Conservation (phyloP, 805 yeast genomes). For the Hanseniaspora taiwanica region DNA sequence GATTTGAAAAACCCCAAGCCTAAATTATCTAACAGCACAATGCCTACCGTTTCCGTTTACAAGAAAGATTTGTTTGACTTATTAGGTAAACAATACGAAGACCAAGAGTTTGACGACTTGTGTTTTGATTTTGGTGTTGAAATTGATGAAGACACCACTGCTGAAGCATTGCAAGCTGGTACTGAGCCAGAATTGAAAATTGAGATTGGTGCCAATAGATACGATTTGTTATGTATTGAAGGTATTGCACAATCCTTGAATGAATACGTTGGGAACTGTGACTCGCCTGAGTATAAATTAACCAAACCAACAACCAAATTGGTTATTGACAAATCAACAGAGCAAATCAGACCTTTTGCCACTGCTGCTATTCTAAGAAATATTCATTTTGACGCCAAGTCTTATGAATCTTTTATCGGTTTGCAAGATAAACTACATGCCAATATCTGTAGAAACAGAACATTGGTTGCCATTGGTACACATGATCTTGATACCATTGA, state of each 20-base stretch:
- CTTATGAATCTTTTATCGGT: slow-evolving; percentile 88
- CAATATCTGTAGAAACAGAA: slow-evolving; percentile 92
- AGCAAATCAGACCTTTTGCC: slow-evolving; percentile 75
- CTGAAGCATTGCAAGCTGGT: slow-evolving; percentile 28
- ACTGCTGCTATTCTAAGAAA: slow-evolving; percentile 89
- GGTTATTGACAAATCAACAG: slow-evolving; percentile 65
- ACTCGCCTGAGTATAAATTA: slow-evolving; percentile 55
- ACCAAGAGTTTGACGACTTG: slow-evolving; percentile 89
- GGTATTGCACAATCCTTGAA: slow-evolving; percentile 94
- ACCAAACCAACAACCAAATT: slow-evolving; percentile 51
- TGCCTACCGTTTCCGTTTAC: slow-evolving; percentile 97
- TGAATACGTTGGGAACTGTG: slow-evolving; percentile 63
- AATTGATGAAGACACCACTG: slow-evolving; percentile 93
- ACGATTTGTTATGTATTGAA: slow-evolving; percentile 94
- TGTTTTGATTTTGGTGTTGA: slow-evolving; percentile 97
- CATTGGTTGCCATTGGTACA: slow-evolving; percentile 96
- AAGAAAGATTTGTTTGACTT: slow-evolving; percentile 81
- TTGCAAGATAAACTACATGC: slow-evolving; percentile 93
- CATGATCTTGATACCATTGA: slow-evolving; percentile 77
- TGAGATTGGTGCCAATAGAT: slow-evolving; percentile 97
- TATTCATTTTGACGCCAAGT: slow-evolving; percentile 65
- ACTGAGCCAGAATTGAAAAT: slow-evolving; percentile 88
- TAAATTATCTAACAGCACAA: slow-evolving; percentile 17
- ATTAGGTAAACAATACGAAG: slow-evolving; percentile 57
- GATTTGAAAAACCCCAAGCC: neutral